phyloP scores from a whole-genome alignment of 306 rosid species.

The Cucurbita maxima region DNA sequence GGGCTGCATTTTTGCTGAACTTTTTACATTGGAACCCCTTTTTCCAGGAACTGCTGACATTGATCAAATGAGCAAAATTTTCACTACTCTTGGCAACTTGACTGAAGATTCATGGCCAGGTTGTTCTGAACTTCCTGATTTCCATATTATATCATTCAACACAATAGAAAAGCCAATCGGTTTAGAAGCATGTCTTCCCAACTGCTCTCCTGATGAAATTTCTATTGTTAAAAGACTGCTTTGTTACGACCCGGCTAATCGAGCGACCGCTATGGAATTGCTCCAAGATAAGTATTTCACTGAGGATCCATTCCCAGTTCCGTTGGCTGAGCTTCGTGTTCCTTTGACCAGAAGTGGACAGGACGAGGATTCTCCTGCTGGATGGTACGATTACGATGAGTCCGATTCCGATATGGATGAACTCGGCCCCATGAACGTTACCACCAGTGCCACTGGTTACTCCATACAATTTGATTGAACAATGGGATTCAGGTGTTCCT shows the following conservation, averaged over 20 bases:
- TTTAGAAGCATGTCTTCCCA: slow-evolving; percentile 39
- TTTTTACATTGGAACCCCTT: slow-evolving; percentile 51
- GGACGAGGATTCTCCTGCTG: slow-evolving; percentile 28
- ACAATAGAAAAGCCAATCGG: slow-evolving; percentile 51
- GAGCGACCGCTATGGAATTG: slow-evolving; percentile 58
- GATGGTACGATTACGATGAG: slow-evolving; percentile 29
- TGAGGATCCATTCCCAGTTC: slow-evolving; percentile 59
- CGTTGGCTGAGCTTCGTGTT: slow-evolving; percentile 39
- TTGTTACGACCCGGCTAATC: slow-evolving; percentile 58
- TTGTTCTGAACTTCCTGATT: slow-evolving; percentile 63
- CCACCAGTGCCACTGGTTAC: slow-evolving; percentile 42
- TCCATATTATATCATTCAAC: slow-evolving; percentile 34
- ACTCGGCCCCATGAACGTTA: slow-evolving; percentile 32
- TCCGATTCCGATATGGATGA: slow-evolving; percentile 80
- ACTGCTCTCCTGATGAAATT: slow-evolving; percentile 29
- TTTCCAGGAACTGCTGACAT: slow-evolving; percentile 75
- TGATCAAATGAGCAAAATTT: slow-evolving; percentile 68
- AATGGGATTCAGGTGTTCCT: slow-evolving; percentile 18
- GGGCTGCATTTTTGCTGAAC: slow-evolving; percentile 72
- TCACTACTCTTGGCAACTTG: slow-evolving; percentile 50
- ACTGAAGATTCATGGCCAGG: slow-evolving; percentile 65
- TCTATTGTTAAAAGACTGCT: slow-evolving; percentile 38
- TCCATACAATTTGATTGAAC: slow-evolving; percentile 54
- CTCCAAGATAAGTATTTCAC: slow-evolving; percentile 52
- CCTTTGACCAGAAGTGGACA: slow-evolving; percentile 30